Evolutionary conservation across 2,329 filamentous ascomycete genomes (phyloP).

Genomic region (Colletotrichum liriopes): DNA sequence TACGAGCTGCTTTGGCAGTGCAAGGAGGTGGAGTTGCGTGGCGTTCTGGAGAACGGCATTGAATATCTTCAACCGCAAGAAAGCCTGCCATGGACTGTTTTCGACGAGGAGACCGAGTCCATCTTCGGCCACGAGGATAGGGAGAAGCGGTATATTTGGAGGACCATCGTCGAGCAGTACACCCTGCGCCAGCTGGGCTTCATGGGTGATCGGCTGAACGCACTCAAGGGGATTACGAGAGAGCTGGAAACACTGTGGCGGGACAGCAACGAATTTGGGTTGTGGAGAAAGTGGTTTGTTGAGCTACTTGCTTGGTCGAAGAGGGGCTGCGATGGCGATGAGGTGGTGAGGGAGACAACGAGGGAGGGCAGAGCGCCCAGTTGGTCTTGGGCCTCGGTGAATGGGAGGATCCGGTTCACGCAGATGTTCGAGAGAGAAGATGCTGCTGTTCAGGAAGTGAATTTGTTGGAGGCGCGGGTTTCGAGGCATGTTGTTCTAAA

Average conservation of each 20-base stretch:
- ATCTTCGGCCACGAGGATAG: not conserved
- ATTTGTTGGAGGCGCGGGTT: not conserved
- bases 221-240: constrained; percentile 11
- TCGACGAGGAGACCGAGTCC: not conserved
- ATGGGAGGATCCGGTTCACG: constrained; percentile 14
- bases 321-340: not conserved
- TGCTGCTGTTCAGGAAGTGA: constrained; percentile 4
- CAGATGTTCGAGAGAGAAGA: not conserved
- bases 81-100: constrained; percentile 17
- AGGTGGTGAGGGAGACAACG: not conserved
- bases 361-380: constrained; percentile 14
- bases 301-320: constrained; percentile 36
- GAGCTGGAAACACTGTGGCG: constrained; percentile 31
- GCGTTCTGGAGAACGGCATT: constrained; percentile 11
- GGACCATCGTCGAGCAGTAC: constrained; percentile 28
- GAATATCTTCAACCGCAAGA: constrained; percentile 37
- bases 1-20: constrained; percentile 45
- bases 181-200: constrained; percentile 8
- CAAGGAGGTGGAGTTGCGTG: constrained; percentile 24
- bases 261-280: constrained; percentile 15
- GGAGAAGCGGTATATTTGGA: constrained; percentile 30
- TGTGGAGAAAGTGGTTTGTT: constrained; percentile 30
- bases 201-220: constrained; percentile 14
- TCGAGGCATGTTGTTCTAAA: constrained; percentile 7
- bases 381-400: constrained; percentile 39